Base-by-base conservation (phyloP, 768 basidiomycete genomes). In the Paxillus involutus region DNA sequence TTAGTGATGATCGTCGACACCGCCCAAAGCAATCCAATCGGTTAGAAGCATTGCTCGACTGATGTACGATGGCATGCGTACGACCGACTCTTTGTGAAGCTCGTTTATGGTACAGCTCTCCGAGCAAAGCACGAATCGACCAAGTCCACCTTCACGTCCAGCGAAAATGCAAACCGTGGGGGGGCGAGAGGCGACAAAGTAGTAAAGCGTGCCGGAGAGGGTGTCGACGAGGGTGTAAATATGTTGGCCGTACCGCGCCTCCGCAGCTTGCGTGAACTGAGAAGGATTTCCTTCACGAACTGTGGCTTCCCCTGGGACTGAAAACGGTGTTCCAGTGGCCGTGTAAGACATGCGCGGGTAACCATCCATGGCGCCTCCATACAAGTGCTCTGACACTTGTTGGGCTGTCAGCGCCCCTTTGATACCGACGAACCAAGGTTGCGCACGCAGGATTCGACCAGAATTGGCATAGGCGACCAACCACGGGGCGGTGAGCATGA, bases 361-460 rank as follows among this genome's bases (percentile, higher is more conserved):
- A 14, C 49, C 36, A 4, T 47, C 48, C 39, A 49, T 35, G 2
- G 58, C 47, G 3, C 56, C 56, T 1, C 62, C 62, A 10, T 63
- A 63, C 24, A 63, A 17, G 14, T 51, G 58, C n/a, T 21, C 24
- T 16, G 51, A 32, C 5, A 51, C 62, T 4, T 53, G 24, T 17
- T 52, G n/a, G 11, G 44, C 42, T 24, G 60, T 49, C 29, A 63
- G 7, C 37, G 57, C 51, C 1, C 62, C 62, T 19, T 63, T 63
- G n/a, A 63, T 53, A 3, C 62, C 62, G 2, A 63, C 56, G 19
- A 63, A 17, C 62, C 62, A 63, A 3, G 62, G 62, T 17, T 63
- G 56, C 3, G 56, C 24, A 6, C 3, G n/a, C 2, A 60, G 19
- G 19, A 63, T 41, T 16, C 62, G 62, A 13, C 62, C 62, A 16